Percentiles rank a stretch among this genome's conserved stretches.
phyloP scores from a whole-genome alignment of 768 basidiomycete species.

The Russula brevipes region DNA sequence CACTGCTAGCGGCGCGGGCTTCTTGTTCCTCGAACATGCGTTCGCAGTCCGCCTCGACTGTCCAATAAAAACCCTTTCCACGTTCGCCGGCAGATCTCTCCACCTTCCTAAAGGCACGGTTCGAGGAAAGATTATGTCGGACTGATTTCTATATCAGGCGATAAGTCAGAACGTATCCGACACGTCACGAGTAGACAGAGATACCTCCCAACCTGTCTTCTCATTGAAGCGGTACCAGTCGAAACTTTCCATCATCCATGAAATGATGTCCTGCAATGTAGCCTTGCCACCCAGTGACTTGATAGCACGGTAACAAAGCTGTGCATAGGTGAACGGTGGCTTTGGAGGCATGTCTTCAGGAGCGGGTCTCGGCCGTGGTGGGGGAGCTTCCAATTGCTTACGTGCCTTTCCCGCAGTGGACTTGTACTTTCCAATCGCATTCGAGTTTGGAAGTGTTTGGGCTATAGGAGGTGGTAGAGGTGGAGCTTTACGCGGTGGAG shows the following conservation, averaged over 20 bases:
- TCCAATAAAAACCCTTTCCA: slow-evolving; percentile 93
- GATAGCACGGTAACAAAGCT: slow-evolving; percentile 87
- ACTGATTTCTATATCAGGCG: slow-evolving; percentile 61
- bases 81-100: slow-evolving; percentile 79
- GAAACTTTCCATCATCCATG: slow-evolving; percentile 83
- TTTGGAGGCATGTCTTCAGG: slow-evolving; percentile 82
- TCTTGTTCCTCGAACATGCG: slow-evolving; percentile 70
- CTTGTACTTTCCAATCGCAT: slow-evolving; percentile 38
- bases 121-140: slow-evolving; percentile 90
- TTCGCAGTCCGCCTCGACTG: slow-evolving; percentile 69
- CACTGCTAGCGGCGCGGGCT: slow-evolving; percentile 35
- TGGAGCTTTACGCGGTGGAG: slow-evolving; percentile 42
- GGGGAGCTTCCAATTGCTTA: slow-evolving; percentile 31
- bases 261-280: slow-evolving; percentile 87
- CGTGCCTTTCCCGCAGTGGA: slow-evolving; percentile 15
- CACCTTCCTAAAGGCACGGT: slow-evolving; percentile 86
- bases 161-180: background rate
- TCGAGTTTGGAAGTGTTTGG: slow-evolving; percentile 58
- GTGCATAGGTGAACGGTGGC: slow-evolving; percentile 86
- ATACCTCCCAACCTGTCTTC: slow-evolving; percentile 84
- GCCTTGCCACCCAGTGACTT: slow-evolving; percentile 75
- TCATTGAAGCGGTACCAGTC: slow-evolving; percentile 89
- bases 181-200: slow-evolving; percentile 28
- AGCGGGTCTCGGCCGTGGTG: slow-evolving; percentile 40
- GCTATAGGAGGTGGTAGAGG: slow-evolving; percentile 40